Evolutionary conservation across 768 basidiomycete species (phyloP).

Genomic region (Pleurotus pulmonarius): DNA sequence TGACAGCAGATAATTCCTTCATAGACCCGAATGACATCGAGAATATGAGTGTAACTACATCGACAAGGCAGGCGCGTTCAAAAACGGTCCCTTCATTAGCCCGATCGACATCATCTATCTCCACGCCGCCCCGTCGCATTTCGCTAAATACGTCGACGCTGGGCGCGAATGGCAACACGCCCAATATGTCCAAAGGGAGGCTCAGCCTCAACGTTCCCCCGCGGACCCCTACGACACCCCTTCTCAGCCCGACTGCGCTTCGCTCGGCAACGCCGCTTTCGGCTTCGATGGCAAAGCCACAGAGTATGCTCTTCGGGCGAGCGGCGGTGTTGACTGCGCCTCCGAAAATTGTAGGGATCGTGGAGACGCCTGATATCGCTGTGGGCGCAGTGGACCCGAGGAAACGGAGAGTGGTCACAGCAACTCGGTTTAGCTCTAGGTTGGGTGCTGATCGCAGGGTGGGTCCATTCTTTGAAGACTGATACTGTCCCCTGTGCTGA

Average conservation of each 20-base stretch:
- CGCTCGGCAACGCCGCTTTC: constrained; percentile 37
- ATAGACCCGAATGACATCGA: neutral
- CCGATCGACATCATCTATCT: constrained; percentile 47
- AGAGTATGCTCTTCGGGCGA: constrained; percentile 50
- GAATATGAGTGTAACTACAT: constrained; percentile 17
- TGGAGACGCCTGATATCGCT: constrained; percentile 87
- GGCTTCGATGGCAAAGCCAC: constrained; percentile 11
- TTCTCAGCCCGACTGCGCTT: constrained; percentile 36
- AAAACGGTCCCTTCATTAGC: constrained; percentile 51
- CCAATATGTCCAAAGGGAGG: constrained; percentile 28
- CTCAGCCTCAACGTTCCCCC: constrained; percentile 31
- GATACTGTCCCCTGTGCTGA: constrained; percentile 2
- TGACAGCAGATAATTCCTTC: neutral
- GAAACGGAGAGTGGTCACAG: constrained; percentile 82
- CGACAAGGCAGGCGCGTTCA: constrained; percentile 29
- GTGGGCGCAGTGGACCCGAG: constrained; percentile 83
- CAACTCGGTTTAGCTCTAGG: constrained; percentile 83
- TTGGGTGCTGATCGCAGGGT: constrained; percentile 81
- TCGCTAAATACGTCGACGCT: constrained; percentile 29
- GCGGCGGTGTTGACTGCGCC: constrained; percentile 79
- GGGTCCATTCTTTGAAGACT: constrained; percentile 21
- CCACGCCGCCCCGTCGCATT: constrained; percentile 37
- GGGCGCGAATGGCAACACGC: constrained; percentile 14
- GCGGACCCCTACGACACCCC: constrained; percentile 43
- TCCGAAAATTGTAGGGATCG: constrained; percentile 77